Evolutionary conservation across 2,329 filamentous ascomycete genomes (phyloP), one percentile per base, ranked within the genome.

Genomic region (Purpureocillium takamizusanense): DNA sequence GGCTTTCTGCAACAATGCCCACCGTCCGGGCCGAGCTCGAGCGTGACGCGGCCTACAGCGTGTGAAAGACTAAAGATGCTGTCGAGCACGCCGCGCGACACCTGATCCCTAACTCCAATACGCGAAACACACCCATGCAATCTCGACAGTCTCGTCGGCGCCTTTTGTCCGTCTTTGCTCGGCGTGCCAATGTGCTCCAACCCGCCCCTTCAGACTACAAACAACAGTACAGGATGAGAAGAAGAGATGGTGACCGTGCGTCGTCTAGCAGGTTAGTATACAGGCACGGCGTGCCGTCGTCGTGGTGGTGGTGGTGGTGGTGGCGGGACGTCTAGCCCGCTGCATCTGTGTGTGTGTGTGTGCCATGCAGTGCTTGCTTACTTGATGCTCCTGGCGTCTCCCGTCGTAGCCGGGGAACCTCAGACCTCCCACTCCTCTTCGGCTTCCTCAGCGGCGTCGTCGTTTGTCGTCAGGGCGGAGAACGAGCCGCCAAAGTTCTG

Each of bases 371-470:
- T 29, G 37, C 35, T 34, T 16, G 17, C 29, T 15, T n/a, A 14
- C 31, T 7, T 30, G 18, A 9, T 18, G 15, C 12, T 7, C 31
- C 2, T 18, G 18, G 14, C 31, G 31, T 37, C 29, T 29, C n/a
- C n/a, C n/a, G n/a, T 29, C 21, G 6, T 13, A 13, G 9, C 12
- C n/a, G 6, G 27, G 18, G 16, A 33, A n/a, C 13, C 27, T 58
- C 58, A 73, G 39, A 74, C 70, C 37, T 74, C 70, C 71, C 70
- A 74, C 51, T 74, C 70, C 44, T 65, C 60, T 46, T 69, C 63
- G 33, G 66, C 57, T 11, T 65, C 63, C 13, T 65, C 63, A 30
- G 55, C 57, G 30, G 51, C 50, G 29, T 61, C 60, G 31, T 67
- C 61, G 41, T 62, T 60, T 39, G 59, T 56, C 46, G 58, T 65